Evolutionary conservation across 352 stramenopile species (phyloP), one percentile per base, ranked within the genome.

Genomic region (Globisporangium perplexum): DNA sequence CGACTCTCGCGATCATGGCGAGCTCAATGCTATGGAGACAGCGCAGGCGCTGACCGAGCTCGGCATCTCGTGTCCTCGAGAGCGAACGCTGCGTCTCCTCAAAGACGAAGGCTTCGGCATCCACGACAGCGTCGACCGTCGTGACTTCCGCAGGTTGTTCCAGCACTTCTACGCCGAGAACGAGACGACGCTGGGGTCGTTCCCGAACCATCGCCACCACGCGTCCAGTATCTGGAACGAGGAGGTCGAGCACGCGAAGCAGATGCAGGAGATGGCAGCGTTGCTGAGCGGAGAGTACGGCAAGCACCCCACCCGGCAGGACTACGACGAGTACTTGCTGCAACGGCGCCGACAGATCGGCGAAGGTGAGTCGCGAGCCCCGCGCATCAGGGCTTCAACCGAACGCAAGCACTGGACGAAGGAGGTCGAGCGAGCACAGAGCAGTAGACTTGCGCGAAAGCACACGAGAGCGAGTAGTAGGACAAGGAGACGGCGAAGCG

Each of bases 1-100:
- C n/a, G 62, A 64, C 11, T 36, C 31, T 10, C 31, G 55, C 8
- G 2, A n/a, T n/a, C n/a, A n/a, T n/a, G n/a, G 38, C 4, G 62
- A 59, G 44, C 22, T 86, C 28, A 74, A 66, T 33, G 68, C 66
- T 7, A 55, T 85, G 3, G 74, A 88, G 53, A 75, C 77, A 7
- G 69, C 75, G 4, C 82, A 93, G 66, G 82, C 79, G 39, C 61
- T 84, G n/a, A 56, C 77, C n/a, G 78, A 92, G 33, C 64, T 93
- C 22, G 79, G 77, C 15, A 55, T 78, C n/a, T 64, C 58, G 23
- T 86, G 73, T 33, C 82, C 72, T 22, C 75, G 67, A 6, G 75
- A 83, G 38, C 78, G 88, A 59, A 56, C 89, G 18, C 46, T 92
- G 47, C 67, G 73, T 2, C 81, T 76, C 45, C 60, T 92, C 1